Evolutionary conservation across 2,329 filamentous ascomycete species (phyloP).

Genomic region (Pseudogymnoascus sp.): DNA sequence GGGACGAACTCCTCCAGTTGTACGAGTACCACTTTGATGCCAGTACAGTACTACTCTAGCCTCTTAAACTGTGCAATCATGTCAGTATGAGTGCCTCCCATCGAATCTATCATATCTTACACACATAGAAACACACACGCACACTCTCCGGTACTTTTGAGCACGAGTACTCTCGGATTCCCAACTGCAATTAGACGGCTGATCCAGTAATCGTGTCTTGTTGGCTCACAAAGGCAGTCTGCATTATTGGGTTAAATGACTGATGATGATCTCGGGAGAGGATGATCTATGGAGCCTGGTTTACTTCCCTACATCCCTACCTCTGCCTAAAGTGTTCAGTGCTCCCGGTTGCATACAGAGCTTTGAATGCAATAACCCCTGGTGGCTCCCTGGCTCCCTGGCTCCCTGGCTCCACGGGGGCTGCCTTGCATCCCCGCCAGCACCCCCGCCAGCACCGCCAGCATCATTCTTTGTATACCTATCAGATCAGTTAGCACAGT

Average conservation of each 20-base stretch:
- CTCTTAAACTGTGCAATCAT: not conserved
- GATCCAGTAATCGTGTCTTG: not conserved
- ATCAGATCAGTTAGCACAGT: not conserved
- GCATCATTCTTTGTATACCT: not conserved
- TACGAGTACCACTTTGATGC: not conserved
- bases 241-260: constrained; percentile 2
- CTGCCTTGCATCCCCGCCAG: not conserved
- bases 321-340: not conserved
- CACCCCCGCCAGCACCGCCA: not conserved
- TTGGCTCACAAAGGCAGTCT: constrained; percentile 1
- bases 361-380: not conserved
- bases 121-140: not conserved
- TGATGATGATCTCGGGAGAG: not conserved
- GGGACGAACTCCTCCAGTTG: not conserved
- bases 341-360: not conserved
- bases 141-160: not conserved
- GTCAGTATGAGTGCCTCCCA: not conserved
- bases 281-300: not conserved
- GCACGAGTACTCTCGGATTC: not conserved
- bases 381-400: not conserved
- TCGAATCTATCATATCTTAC: constrained; percentile 5
- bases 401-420: not conserved
- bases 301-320: not conserved
- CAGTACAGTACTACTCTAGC: not conserved
- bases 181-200: not conserved